A percentile compares a stretch with the other conserved stretches of the same genome.
phyloP scores from a whole-genome alignment of 331 rosid species.

The Acacia concinna region DNA sequence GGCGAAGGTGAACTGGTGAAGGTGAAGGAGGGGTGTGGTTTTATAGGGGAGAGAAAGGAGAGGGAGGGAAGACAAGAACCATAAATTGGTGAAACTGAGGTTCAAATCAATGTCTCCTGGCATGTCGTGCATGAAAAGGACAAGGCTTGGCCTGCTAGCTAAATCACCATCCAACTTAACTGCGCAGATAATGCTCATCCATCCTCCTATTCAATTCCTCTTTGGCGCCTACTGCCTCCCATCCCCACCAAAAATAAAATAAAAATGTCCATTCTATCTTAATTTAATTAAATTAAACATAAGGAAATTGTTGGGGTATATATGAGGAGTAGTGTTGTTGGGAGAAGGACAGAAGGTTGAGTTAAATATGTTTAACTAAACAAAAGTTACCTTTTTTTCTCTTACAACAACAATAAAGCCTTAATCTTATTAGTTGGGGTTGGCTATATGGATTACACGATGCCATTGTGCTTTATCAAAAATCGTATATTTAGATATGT shows the following conservation, averaged over 20 bases:
- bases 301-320: background rate
- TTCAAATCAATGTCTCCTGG: slow-evolving; percentile 49
- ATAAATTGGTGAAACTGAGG: slow-evolving; percentile 31
- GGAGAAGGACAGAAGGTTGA: too few relatives aligned
- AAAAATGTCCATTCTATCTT: too few relatives aligned
- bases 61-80: slow-evolving; percentile 19
- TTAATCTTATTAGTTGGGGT: too few relatives aligned
- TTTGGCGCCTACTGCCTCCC: slow-evolving; percentile 12
- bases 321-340: background rate
- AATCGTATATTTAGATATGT: too few relatives aligned
- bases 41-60: slow-evolving; percentile 27
- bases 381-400: too few relatives aligned
- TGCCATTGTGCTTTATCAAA: too few relatives aligned
- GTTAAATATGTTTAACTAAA: too few relatives aligned
- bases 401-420: too few relatives aligned
- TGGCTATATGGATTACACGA: too few relatives aligned
- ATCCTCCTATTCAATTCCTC: slow-evolving; percentile 18
- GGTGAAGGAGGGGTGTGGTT: background rate
- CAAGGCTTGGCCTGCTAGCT: slow-evolving; percentile 30
- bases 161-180: slow-evolving; percentile 28
- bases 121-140: slow-evolving; percentile 41
- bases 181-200: background rate
- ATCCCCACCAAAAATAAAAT: too few relatives aligned
- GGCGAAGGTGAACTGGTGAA: background rate
- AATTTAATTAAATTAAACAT: too few relatives aligned